Evolutionary conservation across 176 grass and related monocot species (phyloP).

Genomic region (Metroxylon sagu): DNA sequence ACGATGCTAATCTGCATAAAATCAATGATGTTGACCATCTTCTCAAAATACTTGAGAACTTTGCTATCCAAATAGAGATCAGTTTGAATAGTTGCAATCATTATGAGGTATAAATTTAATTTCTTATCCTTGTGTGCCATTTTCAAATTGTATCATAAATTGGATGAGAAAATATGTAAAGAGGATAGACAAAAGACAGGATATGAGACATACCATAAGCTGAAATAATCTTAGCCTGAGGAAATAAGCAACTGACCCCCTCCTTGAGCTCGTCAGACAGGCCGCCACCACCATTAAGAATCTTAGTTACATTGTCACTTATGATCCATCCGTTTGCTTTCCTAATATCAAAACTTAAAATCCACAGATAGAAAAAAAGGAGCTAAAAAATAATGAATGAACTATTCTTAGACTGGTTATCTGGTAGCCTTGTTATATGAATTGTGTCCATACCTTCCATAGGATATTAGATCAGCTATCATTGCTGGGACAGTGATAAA

Average conservation of each 20-base stretch:
- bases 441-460: slow-evolving; percentile 31
- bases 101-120: no score
- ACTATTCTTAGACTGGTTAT: no score
- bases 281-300: slow-evolving; percentile 73
- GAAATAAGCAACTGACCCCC: slow-evolving; percentile 43
- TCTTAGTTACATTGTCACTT: slow-evolving; percentile 39
- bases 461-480: slow-evolving; percentile 67
- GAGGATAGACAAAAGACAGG: neutral
- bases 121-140: no score
- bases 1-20: no score
- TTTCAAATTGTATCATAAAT: no score
- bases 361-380: neutral
- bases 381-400: no score
- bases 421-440: no score
- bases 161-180: neutral
- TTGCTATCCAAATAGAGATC: no score
- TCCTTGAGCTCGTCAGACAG: slow-evolving; percentile 41
- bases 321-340: slow-evolving; percentile 20
- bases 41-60: no score
- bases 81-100: no score
- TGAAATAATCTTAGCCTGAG: slow-evolving; percentile 55
- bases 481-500: slow-evolving; percentile 86
- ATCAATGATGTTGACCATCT: no score
- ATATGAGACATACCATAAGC: slow-evolving; percentile 55
- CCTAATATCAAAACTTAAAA: slow-evolving; percentile 18